phyloP scores from a whole-genome alignment of 2,329 filamentous ascomycete species.

The Xylaria sp. region DNA sequence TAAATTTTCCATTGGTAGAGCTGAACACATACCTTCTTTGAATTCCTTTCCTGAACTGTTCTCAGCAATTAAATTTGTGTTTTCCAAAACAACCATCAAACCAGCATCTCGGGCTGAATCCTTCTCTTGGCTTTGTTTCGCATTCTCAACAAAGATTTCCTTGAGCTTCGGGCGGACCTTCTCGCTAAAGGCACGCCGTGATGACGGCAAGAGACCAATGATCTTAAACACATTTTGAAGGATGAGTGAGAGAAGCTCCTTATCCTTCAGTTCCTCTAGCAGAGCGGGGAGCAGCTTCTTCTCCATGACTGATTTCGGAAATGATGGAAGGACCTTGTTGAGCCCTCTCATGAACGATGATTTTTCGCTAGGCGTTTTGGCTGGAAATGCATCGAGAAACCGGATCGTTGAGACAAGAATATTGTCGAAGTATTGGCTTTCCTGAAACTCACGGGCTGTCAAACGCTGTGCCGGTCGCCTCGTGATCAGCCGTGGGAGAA shows the following conservation, averaged over 20 bases:
- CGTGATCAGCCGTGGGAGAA: conserved; percentile 87
- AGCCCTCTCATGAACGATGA: conserved; percentile 90
- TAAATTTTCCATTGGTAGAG: background rate
- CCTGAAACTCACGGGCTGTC: conserved; percentile 89
- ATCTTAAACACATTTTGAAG: conserved; percentile 95
- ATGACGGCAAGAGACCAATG: conserved; percentile 78
- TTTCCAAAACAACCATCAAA: conserved; percentile 89
- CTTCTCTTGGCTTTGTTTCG: conserved; percentile 72
- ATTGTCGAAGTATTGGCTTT: conserved; percentile 97
- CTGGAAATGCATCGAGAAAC: conserved; percentile 89
- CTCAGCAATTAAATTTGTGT: conserved; percentile 77
- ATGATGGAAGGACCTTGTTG: conserved; percentile 86
- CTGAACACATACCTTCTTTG: conserved; percentile 75
- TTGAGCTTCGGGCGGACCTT: conserved; percentile 86
- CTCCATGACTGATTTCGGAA: conserved; percentile 92
- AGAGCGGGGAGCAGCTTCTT: conserved; percentile 92
- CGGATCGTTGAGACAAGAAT: conserved; percentile 95
- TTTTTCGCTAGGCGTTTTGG: conserved; percentile 92
- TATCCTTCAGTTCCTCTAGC: conserved; percentile 93
- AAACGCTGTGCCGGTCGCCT: conserved; percentile 87
- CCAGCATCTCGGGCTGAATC: conserved; percentile 88
- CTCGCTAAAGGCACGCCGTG: conserved; percentile 82
- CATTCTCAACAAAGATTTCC: conserved; percentile 78
- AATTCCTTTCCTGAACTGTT: conserved; percentile 93
- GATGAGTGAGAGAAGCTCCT: conserved; percentile 83